Evolutionary conservation across 2,329 filamentous ascomycete genomes (phyloP).

Genomic region (Ophiostoma montium): DNA sequence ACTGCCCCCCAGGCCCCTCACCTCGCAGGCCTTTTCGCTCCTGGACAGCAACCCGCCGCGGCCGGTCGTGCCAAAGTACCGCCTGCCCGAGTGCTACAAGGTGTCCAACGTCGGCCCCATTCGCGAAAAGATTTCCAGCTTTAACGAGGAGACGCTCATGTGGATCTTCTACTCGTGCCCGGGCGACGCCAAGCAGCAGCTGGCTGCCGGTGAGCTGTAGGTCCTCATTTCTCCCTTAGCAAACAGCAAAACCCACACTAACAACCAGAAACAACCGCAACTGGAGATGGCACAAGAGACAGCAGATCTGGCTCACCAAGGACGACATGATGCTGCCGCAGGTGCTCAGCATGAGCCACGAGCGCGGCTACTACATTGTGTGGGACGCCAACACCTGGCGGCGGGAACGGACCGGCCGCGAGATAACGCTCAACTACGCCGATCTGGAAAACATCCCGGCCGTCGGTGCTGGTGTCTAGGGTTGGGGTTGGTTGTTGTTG

Average conservation of each 20-base stretch:
- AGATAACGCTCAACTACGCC: constrained; percentile 46
- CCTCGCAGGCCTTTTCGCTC: constrained; percentile 45
- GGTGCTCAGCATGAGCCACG: constrained; percentile 40
- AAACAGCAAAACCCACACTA: background rate
- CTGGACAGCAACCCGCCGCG: constrained; percentile 46
- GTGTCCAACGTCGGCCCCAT: constrained; percentile 53
- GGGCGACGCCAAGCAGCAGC: constrained; percentile 45
- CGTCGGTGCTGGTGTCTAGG: background rate
- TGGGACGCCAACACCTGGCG: constrained; percentile 50
- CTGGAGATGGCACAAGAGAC: constrained; percentile 56
- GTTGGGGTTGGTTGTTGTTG: background rate
- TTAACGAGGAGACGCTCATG: constrained; percentile 55
- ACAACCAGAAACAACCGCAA: constrained; percentile 41
- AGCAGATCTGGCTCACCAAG: constrained; percentile 53
- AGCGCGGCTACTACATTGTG: constrained; percentile 52
- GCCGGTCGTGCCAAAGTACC: constrained; percentile 41
- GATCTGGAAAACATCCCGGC: constrained; percentile 38
- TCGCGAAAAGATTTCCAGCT: constrained; percentile 50
- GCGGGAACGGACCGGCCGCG: constrained; percentile 38
- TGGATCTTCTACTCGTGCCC: constrained; percentile 58
- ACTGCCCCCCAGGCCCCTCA: constrained; percentile 28
- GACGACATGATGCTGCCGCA: constrained; percentile 52
- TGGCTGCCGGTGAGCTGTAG: constrained; percentile 50
- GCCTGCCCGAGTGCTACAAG: constrained; percentile 50
- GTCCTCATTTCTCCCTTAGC: constrained; percentile 13